phyloP scores from a whole-genome alignment of 2,329 filamentous ascomycete genomes.

The Spiromastix sp. region DNA sequence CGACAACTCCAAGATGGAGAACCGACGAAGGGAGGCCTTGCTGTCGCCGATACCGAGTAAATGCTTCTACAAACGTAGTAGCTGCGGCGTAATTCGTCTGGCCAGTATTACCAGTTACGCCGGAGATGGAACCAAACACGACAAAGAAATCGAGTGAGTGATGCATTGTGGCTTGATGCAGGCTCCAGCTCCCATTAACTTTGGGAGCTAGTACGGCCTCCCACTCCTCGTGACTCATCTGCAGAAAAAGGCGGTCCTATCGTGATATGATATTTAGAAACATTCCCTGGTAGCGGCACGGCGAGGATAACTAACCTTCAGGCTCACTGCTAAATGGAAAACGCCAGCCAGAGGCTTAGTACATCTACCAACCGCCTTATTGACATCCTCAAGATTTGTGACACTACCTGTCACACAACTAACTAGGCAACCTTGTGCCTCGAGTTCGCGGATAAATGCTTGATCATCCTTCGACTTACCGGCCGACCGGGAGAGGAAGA shows the following conservation, averaged over 20 bases:
- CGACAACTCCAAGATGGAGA: constrained; percentile 15
- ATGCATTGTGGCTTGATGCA: constrained; percentile 9
- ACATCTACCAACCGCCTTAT: constrained; percentile 11
- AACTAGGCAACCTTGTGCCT: constrained; percentile 8
- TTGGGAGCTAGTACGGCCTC: constrained; percentile 19
- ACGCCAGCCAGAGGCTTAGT: neutral
- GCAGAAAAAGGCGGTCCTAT: constrained; percentile 7
- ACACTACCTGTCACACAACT: neutral
- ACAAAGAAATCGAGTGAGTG: constrained; percentile 15
- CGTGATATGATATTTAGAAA: constrained; percentile 1
- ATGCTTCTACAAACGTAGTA: constrained; percentile 9
- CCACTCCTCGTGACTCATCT: constrained; percentile 9
- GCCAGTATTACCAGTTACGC: constrained; percentile 2
- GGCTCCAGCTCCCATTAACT: constrained; percentile 16
- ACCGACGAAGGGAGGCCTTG: constrained; percentile 9
- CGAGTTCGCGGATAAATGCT: constrained; percentile 12
- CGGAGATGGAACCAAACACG: constrained; percentile 8
- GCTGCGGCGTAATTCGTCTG: constrained; percentile 10
- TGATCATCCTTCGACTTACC: constrained; percentile 8
- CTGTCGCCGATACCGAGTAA: constrained; percentile 12
- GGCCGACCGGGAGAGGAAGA: constrained; percentile 20
- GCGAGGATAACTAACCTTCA: too few species aligned
- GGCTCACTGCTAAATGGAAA: constrained; percentile 7
- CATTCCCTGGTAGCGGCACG: too few species aligned
- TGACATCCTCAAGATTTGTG: constrained; percentile 13